Evolutionary conservation across 208 protist species (phyloP).

Genomic region (Wallacemonas sp.): DNA sequence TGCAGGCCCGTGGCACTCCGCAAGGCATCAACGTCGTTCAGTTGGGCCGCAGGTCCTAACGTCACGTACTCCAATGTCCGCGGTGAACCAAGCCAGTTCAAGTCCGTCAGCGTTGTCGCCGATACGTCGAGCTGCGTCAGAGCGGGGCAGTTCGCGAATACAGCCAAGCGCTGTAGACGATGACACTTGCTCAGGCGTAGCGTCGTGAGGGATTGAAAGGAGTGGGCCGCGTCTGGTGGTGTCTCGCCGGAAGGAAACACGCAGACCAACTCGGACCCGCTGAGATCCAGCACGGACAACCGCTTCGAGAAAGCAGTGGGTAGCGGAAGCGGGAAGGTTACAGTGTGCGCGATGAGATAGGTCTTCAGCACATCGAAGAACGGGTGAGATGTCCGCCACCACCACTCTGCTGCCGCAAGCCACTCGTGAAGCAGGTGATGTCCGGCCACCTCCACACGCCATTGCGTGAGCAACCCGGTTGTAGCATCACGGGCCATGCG

Average conservation of each 20-base stretch:
- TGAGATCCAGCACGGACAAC: slow-evolving; percentile 1
- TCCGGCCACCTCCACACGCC: slow-evolving; percentile 5
- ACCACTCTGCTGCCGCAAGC: background rate
- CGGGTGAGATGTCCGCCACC: slow-evolving; percentile 3
- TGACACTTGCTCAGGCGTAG: background rate
- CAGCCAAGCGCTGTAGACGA: background rate
- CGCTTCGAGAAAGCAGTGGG: background rate
- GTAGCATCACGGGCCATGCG: background rate
- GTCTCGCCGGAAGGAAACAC: background rate
- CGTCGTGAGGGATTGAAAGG: background rate
- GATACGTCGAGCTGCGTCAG: background rate
- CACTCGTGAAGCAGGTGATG: background rate
- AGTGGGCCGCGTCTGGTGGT: background rate
- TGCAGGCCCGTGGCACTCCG: background rate
- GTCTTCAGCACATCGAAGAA: background rate
- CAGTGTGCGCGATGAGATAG: background rate
- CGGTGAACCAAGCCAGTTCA: background rate
- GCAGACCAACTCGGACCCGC: background rate
- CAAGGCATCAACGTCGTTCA: background rate
- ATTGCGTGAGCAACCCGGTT: background rate
- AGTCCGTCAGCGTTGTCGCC: background rate
- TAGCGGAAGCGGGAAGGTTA: background rate
- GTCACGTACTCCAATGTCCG: background rate
- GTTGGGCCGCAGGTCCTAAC: background rate
- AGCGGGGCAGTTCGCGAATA: background rate